Evolutionary conservation across 2,329 filamentous ascomycete genomes (phyloP).

Genomic region (Fusarium tuaranense): DNA sequence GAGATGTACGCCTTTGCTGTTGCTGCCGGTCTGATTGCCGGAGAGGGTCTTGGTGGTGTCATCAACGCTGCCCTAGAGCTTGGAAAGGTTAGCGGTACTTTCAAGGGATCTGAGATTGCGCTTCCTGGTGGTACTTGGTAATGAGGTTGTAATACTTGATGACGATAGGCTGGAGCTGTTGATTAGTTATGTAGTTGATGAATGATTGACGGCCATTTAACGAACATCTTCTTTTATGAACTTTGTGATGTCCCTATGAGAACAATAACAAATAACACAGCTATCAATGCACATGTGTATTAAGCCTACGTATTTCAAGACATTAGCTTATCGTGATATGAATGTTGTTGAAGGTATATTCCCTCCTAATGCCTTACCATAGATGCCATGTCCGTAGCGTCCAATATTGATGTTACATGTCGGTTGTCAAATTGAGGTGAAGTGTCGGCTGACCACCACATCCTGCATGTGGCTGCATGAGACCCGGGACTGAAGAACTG

Average conservation of each 20-base stretch:
- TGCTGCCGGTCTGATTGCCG: conserved; percentile 71
- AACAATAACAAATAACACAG: too few relatives aligned
- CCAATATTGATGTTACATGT: not conserved
- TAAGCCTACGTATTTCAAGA: not conserved
- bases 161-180: not conserved
- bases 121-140: conserved; percentile 28
- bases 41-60: conserved; percentile 72
- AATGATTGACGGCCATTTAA: not conserved
- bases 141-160: not conserved
- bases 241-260: not conserved
- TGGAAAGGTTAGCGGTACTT: conserved; percentile 46
- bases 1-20: conserved; percentile 69
- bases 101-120: conserved; percentile 36
- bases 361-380: too few relatives aligned
- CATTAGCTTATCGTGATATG: not conserved
- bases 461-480: not conserved
- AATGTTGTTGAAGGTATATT: not conserved
- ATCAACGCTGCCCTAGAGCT: conserved; percentile 64
- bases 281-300: not conserved
- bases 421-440: not conserved
- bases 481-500: not conserved
- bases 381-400: too few relatives aligned
- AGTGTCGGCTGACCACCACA: not conserved
- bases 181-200: not conserved
- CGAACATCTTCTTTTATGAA: not conserved